These are phyloP conservation scores for Ceratocystis ficicola DNA, from an alignment of 2,329 filamentous ascomycete genomes.

Conservation along the genomic window DNA sequence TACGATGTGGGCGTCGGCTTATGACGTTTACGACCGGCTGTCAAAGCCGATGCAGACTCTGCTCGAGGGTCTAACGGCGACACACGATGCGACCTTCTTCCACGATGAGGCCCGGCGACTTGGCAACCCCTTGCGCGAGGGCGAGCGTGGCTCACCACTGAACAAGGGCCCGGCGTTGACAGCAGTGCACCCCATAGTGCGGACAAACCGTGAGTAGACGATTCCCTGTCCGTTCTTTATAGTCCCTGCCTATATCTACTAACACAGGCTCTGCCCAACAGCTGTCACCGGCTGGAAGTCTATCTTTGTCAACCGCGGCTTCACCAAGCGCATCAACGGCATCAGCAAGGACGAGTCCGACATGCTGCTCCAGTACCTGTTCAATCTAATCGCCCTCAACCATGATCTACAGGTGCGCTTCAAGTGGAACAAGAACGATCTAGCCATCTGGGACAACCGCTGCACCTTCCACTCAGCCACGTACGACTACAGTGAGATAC, in stretches of 20 bases:
- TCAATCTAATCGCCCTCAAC: slow-evolving; percentile 40
- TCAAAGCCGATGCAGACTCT: slow-evolving; percentile 40
- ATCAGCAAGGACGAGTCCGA: slow-evolving; percentile 44
- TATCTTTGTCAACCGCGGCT: slow-evolving; percentile 39
- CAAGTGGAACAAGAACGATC: slow-evolving; percentile 41
- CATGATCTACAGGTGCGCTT: slow-evolving; percentile 47
- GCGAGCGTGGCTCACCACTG: slow-evolving; percentile 41
- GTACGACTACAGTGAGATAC: slow-evolving; percentile 42
- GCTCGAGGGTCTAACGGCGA: slow-evolving; percentile 41
- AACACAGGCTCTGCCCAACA: not conserved
- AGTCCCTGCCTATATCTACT: not conserved
- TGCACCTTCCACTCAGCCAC: slow-evolving; percentile 47
- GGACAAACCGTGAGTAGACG: slow-evolving; percentile 39
- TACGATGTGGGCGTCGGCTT: slow-evolving; percentile 51
- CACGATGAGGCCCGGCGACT: slow-evolving; percentile 38
- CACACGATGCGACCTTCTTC: slow-evolving; percentile 39
- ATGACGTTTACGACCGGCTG: slow-evolving; percentile 47
- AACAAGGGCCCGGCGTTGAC: slow-evolving; percentile 43
- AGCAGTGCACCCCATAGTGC: slow-evolving; percentile 42
- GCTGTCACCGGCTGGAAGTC: slow-evolving; percentile 47
- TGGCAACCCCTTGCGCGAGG: slow-evolving; percentile 35
- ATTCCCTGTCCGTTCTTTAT: not conserved
- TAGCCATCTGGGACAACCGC: slow-evolving; percentile 29
- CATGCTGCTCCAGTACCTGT: slow-evolving; percentile 37
- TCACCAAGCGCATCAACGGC: slow-evolving; percentile 44